Percentiles rank a stretch among this genome's conserved stretches.
Conservation (phyloP, 1,284 basidiomycete genomes). For the Takashimella tepidaria region DNA sequence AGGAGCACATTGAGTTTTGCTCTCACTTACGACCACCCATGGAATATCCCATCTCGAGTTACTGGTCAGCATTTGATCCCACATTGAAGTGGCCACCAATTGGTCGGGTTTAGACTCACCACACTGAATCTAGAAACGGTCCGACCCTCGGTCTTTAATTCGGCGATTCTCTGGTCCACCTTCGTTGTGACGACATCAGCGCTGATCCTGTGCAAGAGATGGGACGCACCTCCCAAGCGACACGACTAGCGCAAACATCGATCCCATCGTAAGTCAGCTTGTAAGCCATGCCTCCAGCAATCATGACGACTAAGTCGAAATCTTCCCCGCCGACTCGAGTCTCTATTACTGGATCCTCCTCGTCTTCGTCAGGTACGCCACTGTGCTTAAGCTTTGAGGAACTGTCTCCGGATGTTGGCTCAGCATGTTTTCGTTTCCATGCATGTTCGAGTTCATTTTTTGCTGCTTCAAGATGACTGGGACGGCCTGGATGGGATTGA, state of each 20-base stretch:
- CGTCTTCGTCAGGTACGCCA: not conserved
- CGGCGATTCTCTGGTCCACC: constrained; percentile 35
- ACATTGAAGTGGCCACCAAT: not conserved
- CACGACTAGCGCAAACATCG: constrained; percentile 44
- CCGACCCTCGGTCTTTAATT: constrained; percentile 29
- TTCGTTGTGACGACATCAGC: constrained; percentile 10
- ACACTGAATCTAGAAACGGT: constrained; percentile 36
- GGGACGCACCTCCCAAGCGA: constrained; percentile 38
- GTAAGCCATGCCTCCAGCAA: constrained; percentile 41
- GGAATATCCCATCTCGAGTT: constrained; percentile 39
- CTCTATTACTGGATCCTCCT: constrained; percentile 1
- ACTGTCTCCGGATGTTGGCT: too few species aligned
- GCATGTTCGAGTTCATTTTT: constrained; percentile 31
- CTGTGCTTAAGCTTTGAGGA: not conserved
- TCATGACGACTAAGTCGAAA: constrained; percentile 29
- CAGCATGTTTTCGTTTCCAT: constrained; percentile 8
- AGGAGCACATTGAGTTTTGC: too few species aligned
- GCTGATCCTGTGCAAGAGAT: not conserved
- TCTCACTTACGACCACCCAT: constrained; percentile 40
- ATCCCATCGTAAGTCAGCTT: constrained; percentile 45
- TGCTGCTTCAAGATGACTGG: constrained; percentile 35
- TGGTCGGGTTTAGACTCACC: constrained; percentile 16
- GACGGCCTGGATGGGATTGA: constrained; percentile 28
- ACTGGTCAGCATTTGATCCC: not conserved
- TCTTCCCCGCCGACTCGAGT: not conserved